Evolutionary conservation across 371 early-diverging fungal species (phyloP), one percentile per base, ranked within the genome.

Genomic region (Mycotypha africana): DNA sequence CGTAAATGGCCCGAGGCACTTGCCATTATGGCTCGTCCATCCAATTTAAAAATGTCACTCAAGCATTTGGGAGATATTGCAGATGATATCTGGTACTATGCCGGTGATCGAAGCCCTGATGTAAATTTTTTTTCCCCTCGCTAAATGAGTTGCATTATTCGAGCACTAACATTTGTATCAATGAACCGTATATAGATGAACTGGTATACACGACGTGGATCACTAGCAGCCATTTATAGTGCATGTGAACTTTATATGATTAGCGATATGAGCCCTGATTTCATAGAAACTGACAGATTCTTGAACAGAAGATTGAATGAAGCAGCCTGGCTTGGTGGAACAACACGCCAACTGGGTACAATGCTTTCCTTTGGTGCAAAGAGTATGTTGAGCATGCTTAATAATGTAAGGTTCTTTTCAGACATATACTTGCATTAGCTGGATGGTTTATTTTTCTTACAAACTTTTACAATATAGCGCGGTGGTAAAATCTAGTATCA

Each of bases 241-340:
- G 78, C 92, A 0, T 83, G 93, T 0, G 95, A 94, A 60, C 53
- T 94, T 32, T 94, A 82, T 63, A 91, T 94, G 93, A 86, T 88
- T 8, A 85, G 86, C 51, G 95, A 94, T 57, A 55, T 65, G 26
- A 89, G 92, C 4, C 79, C 84, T 15, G 74, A 82, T 42, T 84
- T 68, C 58, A 60, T 56, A 17, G 86, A 81, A 22, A 92, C 95
- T 0, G 82, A 72, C 47, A 65, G 65, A 35, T 92, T 94, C 48
- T 69, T 94, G 52, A 79, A 87, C 36, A 67, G 85, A 36, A 82
- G 90, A 43, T 58, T 94, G n/a, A 67, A 74, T 41, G 81, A 89
- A 39, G 84, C 81, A 22, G 81, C 75, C 1, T 66, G 64, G 19
- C 36, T 88, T n/a, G 89, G 82, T 8, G 57, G 69, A 17, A 73